A percentile compares a stretch with the other conserved stretches of the same genome.
Evolutionary conservation across 306 rosid genomes (phyloP).

Genomic region (Prunus campanulata): DNA sequence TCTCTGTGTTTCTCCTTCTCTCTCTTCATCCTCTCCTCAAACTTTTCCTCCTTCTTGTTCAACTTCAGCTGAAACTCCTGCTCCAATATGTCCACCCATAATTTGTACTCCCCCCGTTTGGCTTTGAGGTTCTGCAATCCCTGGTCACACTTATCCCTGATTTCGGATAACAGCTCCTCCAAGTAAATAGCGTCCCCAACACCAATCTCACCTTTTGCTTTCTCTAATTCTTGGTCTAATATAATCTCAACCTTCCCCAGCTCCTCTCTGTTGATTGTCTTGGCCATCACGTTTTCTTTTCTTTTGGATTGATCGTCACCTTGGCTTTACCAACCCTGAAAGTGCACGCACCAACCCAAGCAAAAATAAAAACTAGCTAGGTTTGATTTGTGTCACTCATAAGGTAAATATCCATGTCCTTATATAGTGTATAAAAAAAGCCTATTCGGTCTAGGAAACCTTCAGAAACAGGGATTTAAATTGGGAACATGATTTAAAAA

Average conservation of each 20-base stretch:
- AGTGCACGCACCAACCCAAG: not conserved
- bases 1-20: constrained; percentile 9
- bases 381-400: not conserved
- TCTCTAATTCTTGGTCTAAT: constrained; percentile 3
- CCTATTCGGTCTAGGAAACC: not conserved
- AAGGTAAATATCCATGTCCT: not conserved
- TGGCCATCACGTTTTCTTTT: not conserved
- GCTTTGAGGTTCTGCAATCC: constrained; percentile 1
- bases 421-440: not conserved
- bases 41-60: constrained; percentile 3
- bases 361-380: not conserved
- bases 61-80: not conserved
- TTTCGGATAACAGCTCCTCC: not conserved
- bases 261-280: not conserved
- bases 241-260: not conserved
- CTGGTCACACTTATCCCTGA: constrained; percentile 7
- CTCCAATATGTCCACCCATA: not conserved
- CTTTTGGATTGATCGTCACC: not conserved
- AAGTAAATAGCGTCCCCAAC: constrained; percentile 1
- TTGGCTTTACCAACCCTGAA: not conserved
- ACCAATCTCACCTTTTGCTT: not conserved
- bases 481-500: too few relatives aligned
- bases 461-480: too few relatives aligned
- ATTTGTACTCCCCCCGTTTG: not conserved
- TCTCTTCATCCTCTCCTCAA: not conserved